A percentile compares a stretch with the other conserved stretches of the same genome.
phyloP scores from a whole-genome alignment of 2,329 filamentous ascomycete genomes.

The Dothideomycetes sp. region DNA sequence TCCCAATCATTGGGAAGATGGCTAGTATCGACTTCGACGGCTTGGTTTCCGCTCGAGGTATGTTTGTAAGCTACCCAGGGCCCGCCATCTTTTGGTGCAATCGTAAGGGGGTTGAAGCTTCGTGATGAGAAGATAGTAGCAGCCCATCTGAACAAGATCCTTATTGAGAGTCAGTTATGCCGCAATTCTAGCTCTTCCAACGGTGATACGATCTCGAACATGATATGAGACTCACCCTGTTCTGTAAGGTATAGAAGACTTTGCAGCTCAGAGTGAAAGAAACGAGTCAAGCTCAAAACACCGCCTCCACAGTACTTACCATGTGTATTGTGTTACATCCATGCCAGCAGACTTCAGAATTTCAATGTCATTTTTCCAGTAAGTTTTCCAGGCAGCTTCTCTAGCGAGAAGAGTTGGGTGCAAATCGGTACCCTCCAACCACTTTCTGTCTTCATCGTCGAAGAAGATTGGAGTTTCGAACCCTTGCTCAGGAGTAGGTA shows the following conservation, averaged over 20 bases:
- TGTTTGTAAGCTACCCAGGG: slow-evolving; percentile 30
- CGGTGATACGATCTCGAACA: background rate
- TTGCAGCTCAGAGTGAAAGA: background rate
- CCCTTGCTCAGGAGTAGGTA: slow-evolving; percentile 25
- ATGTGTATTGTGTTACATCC: slow-evolving; percentile 30
- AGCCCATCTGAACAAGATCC: slow-evolving; percentile 41
- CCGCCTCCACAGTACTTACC: slow-evolving; percentile 25
- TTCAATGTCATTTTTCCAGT: slow-evolving; percentile 27
- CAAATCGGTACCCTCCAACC: slow-evolving; percentile 29
- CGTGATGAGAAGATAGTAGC: slow-evolving; percentile 44
- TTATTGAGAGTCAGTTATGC: too few species aligned
- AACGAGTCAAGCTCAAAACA: background rate
- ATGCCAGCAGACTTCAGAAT: slow-evolving; percentile 24
- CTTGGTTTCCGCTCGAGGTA: slow-evolving; percentile 21
- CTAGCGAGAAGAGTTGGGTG: slow-evolving; percentile 24
- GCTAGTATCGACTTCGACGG: slow-evolving; percentile 27
- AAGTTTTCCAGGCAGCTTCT: slow-evolving; percentile 27
- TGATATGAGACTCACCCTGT: background rate
- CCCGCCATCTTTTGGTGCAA: slow-evolving; percentile 26
- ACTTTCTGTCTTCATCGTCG: slow-evolving; percentile 24
- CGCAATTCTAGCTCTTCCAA: background rate
- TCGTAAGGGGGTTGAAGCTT: slow-evolving; percentile 37
- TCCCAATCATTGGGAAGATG: slow-evolving; percentile 25
- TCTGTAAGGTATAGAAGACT: background rate
- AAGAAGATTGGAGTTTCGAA: slow-evolving; percentile 28